A percentile compares a stretch with the other conserved stretches of the same genome.
These are phyloP conservation scores for Aspergillus incahuasiensis DNA, from an alignment of 495 filamentous ascomycete species.

Conservation along the genomic window DNA sequence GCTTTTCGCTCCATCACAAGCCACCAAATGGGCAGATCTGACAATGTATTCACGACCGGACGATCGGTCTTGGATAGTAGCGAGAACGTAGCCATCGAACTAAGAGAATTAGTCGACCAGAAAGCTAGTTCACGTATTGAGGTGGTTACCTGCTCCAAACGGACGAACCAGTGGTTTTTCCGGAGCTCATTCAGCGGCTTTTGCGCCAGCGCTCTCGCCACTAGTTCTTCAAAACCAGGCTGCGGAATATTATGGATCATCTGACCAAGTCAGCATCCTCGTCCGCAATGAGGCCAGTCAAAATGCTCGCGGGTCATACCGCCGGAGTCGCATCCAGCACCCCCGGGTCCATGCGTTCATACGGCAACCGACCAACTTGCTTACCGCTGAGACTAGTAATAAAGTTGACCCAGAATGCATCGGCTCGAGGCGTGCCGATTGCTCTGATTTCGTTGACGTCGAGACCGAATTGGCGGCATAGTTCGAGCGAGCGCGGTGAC, in stretches of 20 bases:
- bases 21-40: conserved; percentile 27
- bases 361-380: conserved; percentile 23
- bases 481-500: conserved; percentile 25
- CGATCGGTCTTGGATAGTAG: conserved; percentile 18
- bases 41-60: conserved; percentile 15
- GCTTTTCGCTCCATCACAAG: conserved; percentile 32
- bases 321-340: conserved; percentile 25
- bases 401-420: conserved; percentile 29
- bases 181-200: conserved; percentile 15
- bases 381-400: conserved; percentile 25
- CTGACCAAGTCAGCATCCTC: too few species aligned
- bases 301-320: conserved; percentile 5
- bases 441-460: conserved; percentile 24
- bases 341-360: conserved; percentile 29
- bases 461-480: conserved; percentile 26
- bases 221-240: not conserved
- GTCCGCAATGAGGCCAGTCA: too few species aligned
- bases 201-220: not conserved
- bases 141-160: conserved; percentile 16
- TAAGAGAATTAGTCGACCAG: not conserved
- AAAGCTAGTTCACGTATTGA: not conserved
- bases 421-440: conserved; percentile 20
- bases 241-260: too few species aligned
- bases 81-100: conserved; percentile 15
- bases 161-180: conserved; percentile 23